These are phyloP conservation scores for Oidiodendron maius DNA, from an alignment of 495 filamentous ascomycete species.

Conservation along the genomic window DNA sequence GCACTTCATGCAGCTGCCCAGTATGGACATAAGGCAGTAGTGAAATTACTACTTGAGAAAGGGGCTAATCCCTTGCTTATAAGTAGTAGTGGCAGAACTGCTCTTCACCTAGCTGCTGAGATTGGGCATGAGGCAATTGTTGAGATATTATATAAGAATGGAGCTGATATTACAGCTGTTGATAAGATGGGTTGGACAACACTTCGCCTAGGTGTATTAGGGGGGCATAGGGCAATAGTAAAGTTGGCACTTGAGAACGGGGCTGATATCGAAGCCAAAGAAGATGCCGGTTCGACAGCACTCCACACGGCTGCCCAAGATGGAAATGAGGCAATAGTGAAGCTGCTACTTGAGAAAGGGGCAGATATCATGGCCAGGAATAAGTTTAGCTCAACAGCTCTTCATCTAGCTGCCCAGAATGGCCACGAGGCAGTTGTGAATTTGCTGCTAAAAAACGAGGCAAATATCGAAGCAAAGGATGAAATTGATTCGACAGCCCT, in stretches of 20 bases:
- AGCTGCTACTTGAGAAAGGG: slow-evolving; percentile 10
- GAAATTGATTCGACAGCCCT: slow-evolving; percentile 24
- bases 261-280: slow-evolving; percentile 20
- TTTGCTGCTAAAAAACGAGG: slow-evolving; percentile 19
- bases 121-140: slow-evolving; percentile 12
- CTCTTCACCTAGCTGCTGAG: slow-evolving; percentile 1
- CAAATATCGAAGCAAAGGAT: too few species aligned
- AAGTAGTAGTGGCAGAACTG: slow-evolving; percentile 1
- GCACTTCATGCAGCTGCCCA: too few species aligned
- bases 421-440: slow-evolving; percentile 12
- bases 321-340: slow-evolving; percentile 15
- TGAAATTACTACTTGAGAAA: not conserved
- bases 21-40: not conserved
- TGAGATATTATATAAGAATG: slow-evolving; percentile 17
- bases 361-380: slow-evolving; percentile 15
- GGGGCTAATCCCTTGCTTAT: slow-evolving; percentile 21
- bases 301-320: slow-evolving; percentile 2
- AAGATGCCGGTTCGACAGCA: slow-evolving; percentile 6
- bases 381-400: slow-evolving; percentile 5
- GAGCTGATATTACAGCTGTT: slow-evolving; percentile 15
- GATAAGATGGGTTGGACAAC: slow-evolving; percentile 16
- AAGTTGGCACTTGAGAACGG: slow-evolving; percentile 21
- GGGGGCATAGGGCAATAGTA: slow-evolving; percentile 20
- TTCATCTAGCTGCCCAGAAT: slow-evolving; percentile 25
- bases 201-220: slow-evolving; percentile 32